Evolutionary conservation across 2,329 filamentous ascomycete genomes (phyloP).

Genomic region (Apiospora arundinis): DNA sequence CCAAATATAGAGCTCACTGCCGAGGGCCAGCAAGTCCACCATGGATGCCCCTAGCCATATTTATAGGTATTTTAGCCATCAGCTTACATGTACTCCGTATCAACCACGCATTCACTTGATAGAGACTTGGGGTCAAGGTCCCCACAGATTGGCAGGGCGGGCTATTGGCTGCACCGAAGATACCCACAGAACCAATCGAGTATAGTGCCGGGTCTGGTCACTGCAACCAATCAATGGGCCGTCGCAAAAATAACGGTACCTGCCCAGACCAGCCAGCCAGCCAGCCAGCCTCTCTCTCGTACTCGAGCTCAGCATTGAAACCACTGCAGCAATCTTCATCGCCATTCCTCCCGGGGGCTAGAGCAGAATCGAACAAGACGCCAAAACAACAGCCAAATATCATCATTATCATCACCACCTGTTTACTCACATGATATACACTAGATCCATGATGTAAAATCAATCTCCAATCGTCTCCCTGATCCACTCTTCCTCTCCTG

Average conservation of each 20-base stretch:
- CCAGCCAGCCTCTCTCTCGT: background rate
- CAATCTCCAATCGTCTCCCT: background rate
- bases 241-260: background rate
- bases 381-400: background rate
- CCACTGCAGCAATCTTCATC: background rate
- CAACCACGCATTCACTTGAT: background rate
- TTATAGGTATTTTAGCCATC: background rate
- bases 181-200: slow-evolving; percentile 4
- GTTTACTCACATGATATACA: background rate
- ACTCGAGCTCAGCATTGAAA: background rate
- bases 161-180: background rate
- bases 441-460: background rate
- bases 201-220: background rate
- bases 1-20: background rate
- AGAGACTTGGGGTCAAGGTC: background rate
- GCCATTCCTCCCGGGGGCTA: background rate
- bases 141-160: background rate
- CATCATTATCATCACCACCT: background rate
- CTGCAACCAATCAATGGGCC: slow-evolving; percentile 6
- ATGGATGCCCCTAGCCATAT: background rate
- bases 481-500: background rate
- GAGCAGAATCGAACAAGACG: background rate
- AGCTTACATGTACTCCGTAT: background rate
- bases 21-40: background rate
- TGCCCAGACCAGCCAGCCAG: background rate